phyloP scores from a whole-genome alignment of 73 alveolate genomes.

The Symbiodinium natans region DNA sequence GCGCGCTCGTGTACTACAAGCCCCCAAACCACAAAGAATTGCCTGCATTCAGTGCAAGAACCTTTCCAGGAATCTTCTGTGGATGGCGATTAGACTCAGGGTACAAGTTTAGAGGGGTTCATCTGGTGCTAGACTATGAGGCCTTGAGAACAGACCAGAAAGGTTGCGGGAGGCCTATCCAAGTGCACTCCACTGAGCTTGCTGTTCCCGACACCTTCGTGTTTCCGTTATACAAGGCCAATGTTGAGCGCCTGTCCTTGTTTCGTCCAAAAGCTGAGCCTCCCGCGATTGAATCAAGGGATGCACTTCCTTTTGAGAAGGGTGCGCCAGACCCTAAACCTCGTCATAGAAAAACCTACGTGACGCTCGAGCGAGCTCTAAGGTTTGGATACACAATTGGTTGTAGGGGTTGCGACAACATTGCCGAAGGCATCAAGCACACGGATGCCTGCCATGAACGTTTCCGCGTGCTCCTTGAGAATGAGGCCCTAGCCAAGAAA shows the following conservation, averaged over 20 bases:
- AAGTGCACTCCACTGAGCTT: not conserved
- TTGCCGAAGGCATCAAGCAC: not conserved
- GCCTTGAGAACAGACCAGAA: not conserved
- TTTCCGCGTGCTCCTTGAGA: not conserved
- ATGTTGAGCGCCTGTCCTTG: not conserved
- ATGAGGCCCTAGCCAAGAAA: not conserved
- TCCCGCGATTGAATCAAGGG: not conserved
- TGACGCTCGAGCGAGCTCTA: not conserved
- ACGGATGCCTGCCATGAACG: not conserved
- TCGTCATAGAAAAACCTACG: not conserved
- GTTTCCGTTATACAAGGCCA: constrained; percentile 22
- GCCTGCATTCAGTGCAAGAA: not conserved
- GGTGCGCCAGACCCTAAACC: not conserved
- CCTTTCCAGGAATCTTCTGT: not conserved
- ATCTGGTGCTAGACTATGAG: not conserved
- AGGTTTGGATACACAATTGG: not conserved
- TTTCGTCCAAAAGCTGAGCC: not conserved
- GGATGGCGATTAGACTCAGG: not conserved
- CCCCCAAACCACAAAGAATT: not conserved
- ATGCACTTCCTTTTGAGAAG: not conserved
- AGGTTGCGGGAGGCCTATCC: not conserved
- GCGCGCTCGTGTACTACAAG: not conserved
- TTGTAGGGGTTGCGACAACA: constrained; percentile 1
- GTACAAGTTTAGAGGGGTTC: too few species aligned
- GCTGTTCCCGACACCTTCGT: not conserved